Evolutionary conservation across 768 basidiomycete species (phyloP).

Genomic region (Cystobasidium tubakii): DNA sequence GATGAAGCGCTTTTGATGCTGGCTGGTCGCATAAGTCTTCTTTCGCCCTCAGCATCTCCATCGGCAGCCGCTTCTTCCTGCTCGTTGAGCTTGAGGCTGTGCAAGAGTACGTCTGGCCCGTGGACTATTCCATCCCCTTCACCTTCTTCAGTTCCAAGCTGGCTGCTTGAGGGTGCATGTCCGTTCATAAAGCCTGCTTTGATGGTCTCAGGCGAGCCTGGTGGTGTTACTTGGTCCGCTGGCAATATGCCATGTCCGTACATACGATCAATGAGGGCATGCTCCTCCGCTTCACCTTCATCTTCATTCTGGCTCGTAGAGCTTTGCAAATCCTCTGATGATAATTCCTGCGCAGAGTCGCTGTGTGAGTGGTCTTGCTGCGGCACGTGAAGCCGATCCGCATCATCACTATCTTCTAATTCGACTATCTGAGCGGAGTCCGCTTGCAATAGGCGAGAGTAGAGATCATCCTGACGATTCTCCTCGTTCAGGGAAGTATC

Average conservation of each 20-base stretch:
- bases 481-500: constrained; percentile 19
- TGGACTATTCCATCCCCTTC: not conserved
- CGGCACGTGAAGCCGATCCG: not conserved
- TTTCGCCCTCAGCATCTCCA: constrained; percentile 3
- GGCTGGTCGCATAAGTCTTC: constrained; percentile 32
- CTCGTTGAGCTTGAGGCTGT: not conserved
- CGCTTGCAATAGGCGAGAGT: constrained; percentile 16
- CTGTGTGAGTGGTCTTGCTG: not conserved
- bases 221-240: not conserved
- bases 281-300: constrained; percentile 39
- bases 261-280: constrained; percentile 10
- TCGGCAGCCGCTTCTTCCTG: not conserved
- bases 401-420: not conserved
- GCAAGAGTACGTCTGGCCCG: constrained; percentile 15
- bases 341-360: constrained; percentile 37
- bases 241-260: not conserved
- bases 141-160: not conserved
- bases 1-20: not conserved
- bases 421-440: constrained; percentile 9
- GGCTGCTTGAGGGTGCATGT: not conserved
- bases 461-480: not conserved
- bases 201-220: not conserved
- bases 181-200: not conserved
- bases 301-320: constrained; percentile 34
- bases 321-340: constrained; percentile 11